phyloP scores from a whole-genome alignment of 2,329 filamentous ascomycete species.

The Zymoseptoria pseudotritici region DNA sequence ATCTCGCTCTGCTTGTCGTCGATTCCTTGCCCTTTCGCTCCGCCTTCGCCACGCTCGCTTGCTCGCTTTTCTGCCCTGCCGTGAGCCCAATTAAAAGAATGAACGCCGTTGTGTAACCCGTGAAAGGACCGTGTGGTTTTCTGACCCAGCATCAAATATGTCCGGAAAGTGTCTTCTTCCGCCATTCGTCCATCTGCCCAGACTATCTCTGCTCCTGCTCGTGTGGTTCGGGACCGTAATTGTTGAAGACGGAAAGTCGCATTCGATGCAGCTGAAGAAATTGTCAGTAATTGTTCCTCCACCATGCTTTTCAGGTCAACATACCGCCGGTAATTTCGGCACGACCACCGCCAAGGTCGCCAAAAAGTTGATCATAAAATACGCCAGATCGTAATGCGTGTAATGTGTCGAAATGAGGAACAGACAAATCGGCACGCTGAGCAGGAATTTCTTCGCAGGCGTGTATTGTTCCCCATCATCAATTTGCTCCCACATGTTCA shows the following conservation, averaged over 20 bases:
- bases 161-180: neutral
- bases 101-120: neutral
- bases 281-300: constrained; percentile 8
- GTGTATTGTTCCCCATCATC: constrained; percentile 99
- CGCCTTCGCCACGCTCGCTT: neutral
- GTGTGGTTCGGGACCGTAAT: neutral
- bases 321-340: constrained; percentile 88
- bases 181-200: neutral
- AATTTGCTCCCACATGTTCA: constrained; percentile 99
- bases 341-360: constrained; percentile 89
- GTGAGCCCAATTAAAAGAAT: neutral
- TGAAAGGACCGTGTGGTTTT: neutral
- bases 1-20: neutral
- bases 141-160: neutral
- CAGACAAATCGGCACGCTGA: constrained; percentile 86
- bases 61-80: neutral
- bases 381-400: constrained; percentile 93
- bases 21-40: neutral
- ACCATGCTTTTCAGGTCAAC: constrained; percentile 33
- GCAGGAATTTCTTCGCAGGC: constrained; percentile 94
- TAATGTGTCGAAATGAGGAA: constrained; percentile 98
- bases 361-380: constrained; percentile 95
- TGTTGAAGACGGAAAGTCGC: constrained; percentile 31
- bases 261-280: constrained; percentile 30
- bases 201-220: neutral